These are phyloP conservation scores for Erythrobasidium yunnanense DNA, from an alignment of 768 basidiomycete species.

Conservation along the genomic window DNA sequence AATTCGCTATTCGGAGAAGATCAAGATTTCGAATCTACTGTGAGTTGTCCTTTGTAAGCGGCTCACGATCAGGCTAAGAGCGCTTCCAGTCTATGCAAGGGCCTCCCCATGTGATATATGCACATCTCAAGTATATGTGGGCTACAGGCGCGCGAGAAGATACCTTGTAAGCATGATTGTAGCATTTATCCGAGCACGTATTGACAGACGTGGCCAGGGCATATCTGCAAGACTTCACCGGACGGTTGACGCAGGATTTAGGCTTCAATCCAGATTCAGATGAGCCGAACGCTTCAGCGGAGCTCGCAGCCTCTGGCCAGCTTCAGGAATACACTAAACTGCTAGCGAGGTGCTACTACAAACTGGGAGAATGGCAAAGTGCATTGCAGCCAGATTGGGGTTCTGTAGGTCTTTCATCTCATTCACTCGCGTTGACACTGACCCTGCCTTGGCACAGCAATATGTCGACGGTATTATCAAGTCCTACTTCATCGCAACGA, in stretches of 20 bases:
- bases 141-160: slow-evolving; percentile 66
- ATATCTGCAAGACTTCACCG: slow-evolving; percentile 74
- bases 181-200: too few species aligned
- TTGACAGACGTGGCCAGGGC: slow-evolving; percentile 40
- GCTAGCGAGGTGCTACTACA: slow-evolving; percentile 92
- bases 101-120: slow-evolving; percentile 90
- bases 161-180: slow-evolving; percentile 50
- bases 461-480: slow-evolving; percentile 71
- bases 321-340: slow-evolving; percentile 64
- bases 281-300: slow-evolving; percentile 30
- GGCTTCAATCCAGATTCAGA: slow-evolving; percentile 47
- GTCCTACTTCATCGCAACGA: slow-evolving; percentile 74
- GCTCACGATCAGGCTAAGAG: not conserved
- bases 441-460: slow-evolving; percentile 49
- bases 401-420: slow-evolving; percentile 49
- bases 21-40: slow-evolving; percentile 29
- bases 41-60: not conserved
- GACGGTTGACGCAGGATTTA: slow-evolving; percentile 62
- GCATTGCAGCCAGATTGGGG: slow-evolving; percentile 70
- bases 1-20: slow-evolving; percentile 76
- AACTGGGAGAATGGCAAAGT: slow-evolving; percentile 88
- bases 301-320: slow-evolving; percentile 37
- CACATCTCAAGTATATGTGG: slow-evolving; percentile 93
- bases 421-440: too few species aligned
- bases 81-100: slow-evolving; percentile 49